A percentile compares a stretch with the other conserved stretches of the same genome.
Conservation (phyloP, 1,139 yeast species). For the Geotrichum histeridarum region DNA sequence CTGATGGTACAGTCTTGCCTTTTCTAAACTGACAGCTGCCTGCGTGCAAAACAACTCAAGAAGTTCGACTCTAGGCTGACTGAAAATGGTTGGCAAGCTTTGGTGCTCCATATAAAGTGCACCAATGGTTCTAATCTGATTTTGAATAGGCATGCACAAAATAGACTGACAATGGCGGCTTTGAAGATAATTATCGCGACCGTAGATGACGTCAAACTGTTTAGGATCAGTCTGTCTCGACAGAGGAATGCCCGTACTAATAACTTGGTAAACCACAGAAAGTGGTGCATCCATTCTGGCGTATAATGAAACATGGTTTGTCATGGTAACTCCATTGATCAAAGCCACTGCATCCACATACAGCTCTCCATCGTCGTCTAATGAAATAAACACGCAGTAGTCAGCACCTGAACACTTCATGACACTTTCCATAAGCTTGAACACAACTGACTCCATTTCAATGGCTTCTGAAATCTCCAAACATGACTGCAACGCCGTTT, state of each 20-base stretch:
- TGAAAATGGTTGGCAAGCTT: constrained; percentile 32
- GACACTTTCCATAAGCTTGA: constrained; percentile 43
- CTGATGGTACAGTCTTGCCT: constrained; percentile 46
- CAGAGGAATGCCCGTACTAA: constrained; percentile 41
- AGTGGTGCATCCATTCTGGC: constrained; percentile 48
- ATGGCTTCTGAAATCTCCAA: constrained; percentile 48
- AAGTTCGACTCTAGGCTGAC: constrained; percentile 41
- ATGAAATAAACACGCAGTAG: constrained; percentile 44
- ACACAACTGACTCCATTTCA: constrained; percentile 41
- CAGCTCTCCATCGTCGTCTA: constrained; percentile 38
- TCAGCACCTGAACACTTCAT: constrained; percentile 45
- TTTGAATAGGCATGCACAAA: constrained; percentile 48
- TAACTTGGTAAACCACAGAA: constrained; percentile 41
- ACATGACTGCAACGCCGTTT: constrained; percentile 41
- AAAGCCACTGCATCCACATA: constrained; percentile 46
- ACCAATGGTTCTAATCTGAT: constrained; percentile 44
- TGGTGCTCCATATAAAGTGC: constrained; percentile 47
- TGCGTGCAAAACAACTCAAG: constrained; percentile 49
- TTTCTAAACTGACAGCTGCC: constrained; percentile 51
- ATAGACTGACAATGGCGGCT: constrained; percentile 40
- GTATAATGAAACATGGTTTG: constrained; percentile 42
- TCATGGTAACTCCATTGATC: constrained; percentile 38
- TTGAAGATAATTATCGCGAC: constrained; percentile 44
- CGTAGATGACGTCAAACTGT: constrained; percentile 39
- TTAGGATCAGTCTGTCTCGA: constrained; percentile 40